phyloP scores from a whole-genome alignment of 2,329 filamentous ascomycete genomes.

The Xylaria sp. region DNA sequence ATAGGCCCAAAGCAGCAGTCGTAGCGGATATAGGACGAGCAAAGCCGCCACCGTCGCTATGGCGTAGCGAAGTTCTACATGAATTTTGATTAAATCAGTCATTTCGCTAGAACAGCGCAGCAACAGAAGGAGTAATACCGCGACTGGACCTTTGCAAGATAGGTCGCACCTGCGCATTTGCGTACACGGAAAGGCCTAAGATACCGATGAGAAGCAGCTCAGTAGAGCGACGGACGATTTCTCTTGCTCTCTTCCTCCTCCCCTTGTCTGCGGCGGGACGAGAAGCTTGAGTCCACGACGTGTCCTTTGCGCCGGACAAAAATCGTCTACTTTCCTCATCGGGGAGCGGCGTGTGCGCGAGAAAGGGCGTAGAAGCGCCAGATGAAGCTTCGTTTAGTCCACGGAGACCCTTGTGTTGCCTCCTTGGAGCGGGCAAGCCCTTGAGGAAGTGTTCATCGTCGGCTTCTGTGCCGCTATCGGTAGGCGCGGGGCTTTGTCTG shows the following conservation, averaged over 20 bases:
- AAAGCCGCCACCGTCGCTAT: slow-evolving; percentile 52
- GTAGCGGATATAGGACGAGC: slow-evolving; percentile 66
- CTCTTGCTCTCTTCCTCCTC: slow-evolving; percentile 60
- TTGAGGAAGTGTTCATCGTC: slow-evolving; percentile 93
- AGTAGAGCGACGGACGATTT: slow-evolving; percentile 61
- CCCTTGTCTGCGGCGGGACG: slow-evolving; percentile 48
- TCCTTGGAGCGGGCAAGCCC: slow-evolving; percentile 83
- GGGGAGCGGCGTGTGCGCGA: slow-evolving; percentile 56
- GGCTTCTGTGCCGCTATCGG: slow-evolving; percentile 93
- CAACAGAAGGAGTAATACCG: slow-evolving; percentile 53
- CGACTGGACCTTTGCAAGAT: slow-evolving; percentile 58
- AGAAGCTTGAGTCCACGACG: slow-evolving; percentile 34
- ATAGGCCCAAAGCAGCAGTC: slow-evolving; percentile 63
- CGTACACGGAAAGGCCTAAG: slow-evolving; percentile 60
- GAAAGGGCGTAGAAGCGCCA: slow-evolving; percentile 64
- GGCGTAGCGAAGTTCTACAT: slow-evolving; percentile 55
- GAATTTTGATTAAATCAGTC: slow-evolving; percentile 29
- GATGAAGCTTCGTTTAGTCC: slow-evolving; percentile 66
- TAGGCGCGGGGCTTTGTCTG: slow-evolving; percentile 70
- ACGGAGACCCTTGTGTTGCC: slow-evolving; percentile 80
- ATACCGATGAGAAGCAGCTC: slow-evolving; percentile 63
- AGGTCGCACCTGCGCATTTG: slow-evolving; percentile 58
- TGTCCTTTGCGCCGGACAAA: slow-evolving; percentile 38
- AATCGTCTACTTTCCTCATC: slow-evolving; percentile 53
- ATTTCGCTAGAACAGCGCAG: slow-evolving; percentile 7